phyloP scores from a whole-genome alignment of 2,329 filamentous ascomycete genomes.

The Alternaria arbusti region DNA sequence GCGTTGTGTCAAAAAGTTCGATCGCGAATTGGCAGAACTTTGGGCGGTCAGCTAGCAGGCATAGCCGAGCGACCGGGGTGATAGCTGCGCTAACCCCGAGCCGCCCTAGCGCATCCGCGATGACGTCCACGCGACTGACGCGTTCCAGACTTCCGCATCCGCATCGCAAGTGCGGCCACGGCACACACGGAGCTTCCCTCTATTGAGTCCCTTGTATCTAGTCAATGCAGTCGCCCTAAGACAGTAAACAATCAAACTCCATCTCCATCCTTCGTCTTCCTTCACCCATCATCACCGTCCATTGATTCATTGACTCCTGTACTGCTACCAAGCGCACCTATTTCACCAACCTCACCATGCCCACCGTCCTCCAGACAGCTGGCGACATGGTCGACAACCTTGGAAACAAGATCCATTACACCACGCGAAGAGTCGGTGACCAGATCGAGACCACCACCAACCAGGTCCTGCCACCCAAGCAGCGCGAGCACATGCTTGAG shows the following conservation, averaged over 20 bases:
- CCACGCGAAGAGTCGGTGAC: conserved; percentile 20
- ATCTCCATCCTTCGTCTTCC: background rate
- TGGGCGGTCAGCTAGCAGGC: conserved; percentile 18
- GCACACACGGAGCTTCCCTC: background rate
- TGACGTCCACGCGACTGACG: conserved; percentile 25
- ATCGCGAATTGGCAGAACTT: conserved; percentile 28
- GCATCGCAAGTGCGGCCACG: background rate
- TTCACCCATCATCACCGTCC: background rate
- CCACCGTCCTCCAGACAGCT: conserved; percentile 31
- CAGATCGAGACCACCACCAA: conserved; percentile 53
- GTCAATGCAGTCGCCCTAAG: background rate
- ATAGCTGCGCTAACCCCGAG: rapidly evolving
- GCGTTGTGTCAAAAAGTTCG: conserved; percentile 33
- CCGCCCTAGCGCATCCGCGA: background rate
- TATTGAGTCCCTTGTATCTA: background rate
- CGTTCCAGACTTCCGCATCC: conserved; percentile 8
- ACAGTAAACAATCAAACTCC: background rate
- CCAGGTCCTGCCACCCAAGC: conserved; percentile 64
- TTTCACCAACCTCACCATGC: conserved; percentile 14
- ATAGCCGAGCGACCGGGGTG: conserved; percentile 14
- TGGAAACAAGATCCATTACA: conserved; percentile 18
- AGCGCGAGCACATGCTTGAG: conserved; percentile 64
- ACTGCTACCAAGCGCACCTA: background rate
- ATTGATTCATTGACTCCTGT: background rate
- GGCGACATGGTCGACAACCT: conserved; percentile 33